Percentiles rank a stretch among this genome's conserved stretches.
These are phyloP conservation scores for Gnomoniopsis sp. DNA, from an alignment of 2,329 filamentous ascomycete genomes.

Conservation along the genomic window DNA sequence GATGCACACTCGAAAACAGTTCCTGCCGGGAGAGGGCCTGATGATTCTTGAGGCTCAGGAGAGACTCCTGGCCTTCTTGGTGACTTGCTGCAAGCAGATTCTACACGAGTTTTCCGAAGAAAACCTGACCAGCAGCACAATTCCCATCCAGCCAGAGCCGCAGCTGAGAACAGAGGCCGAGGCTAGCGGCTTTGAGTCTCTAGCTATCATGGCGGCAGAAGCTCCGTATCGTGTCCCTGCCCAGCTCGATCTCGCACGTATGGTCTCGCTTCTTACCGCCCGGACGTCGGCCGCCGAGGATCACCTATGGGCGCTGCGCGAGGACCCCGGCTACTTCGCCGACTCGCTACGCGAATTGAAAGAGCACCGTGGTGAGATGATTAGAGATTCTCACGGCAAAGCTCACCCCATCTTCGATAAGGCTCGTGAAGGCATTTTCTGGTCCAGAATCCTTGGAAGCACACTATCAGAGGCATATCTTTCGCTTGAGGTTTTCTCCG, in stretches of 20 bases:
- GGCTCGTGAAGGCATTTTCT: conserved; percentile 27
- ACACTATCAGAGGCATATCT: conserved; percentile 31
- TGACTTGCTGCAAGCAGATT: conserved; percentile 42
- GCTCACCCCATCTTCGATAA: conserved; percentile 24
- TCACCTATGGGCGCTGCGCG: conserved; percentile 51
- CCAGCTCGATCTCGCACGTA: conserved; percentile 39
- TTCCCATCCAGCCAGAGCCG: conserved; percentile 37
- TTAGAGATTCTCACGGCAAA: conserved; percentile 36
- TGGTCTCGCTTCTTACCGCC: conserved; percentile 42
- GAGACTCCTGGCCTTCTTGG: conserved; percentile 43
- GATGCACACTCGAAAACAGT: conserved; percentile 32
- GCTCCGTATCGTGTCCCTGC: conserved; percentile 50
- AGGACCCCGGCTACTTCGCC: conserved; percentile 57
- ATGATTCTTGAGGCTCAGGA: conserved; percentile 49
- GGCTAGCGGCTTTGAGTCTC: conserved; percentile 30
- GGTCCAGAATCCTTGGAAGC: conserved; percentile 35
- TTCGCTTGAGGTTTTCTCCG: conserved; percentile 34
- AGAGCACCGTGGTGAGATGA: conserved; percentile 43
- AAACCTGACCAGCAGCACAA: conserved; percentile 25
- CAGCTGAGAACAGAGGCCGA: conserved; percentile 27
- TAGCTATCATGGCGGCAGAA: conserved; percentile 41
- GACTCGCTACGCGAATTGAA: conserved; percentile 37
- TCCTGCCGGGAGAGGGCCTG: conserved; percentile 44
- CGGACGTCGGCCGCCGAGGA: conserved; percentile 43
- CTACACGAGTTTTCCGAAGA: conserved; percentile 46